Evolutionary conservation across 306 rosid genomes (phyloP), one percentile per base, ranked within the genome.

Genomic region (Quercus parvula): DNA sequence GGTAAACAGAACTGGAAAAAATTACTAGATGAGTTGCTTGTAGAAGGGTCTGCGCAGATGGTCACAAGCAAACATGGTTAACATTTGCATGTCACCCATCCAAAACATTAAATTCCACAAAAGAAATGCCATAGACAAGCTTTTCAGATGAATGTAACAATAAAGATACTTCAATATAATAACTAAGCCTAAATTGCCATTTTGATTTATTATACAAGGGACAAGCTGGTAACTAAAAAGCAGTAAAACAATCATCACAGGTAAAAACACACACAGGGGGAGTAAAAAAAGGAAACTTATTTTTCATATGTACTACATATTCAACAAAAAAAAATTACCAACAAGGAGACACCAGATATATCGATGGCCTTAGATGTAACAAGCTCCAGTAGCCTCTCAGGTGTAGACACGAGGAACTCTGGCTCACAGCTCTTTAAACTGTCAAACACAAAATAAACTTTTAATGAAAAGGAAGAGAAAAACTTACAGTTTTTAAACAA

Each of bases 371-470:
- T 84, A 87, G 75, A 62, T n/a, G 92, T 82, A 77, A 93, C 88
- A 79, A 95, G 97, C 86, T 93, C 93, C 88, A 93, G 72, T 71
- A 95, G 97, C 84, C 99, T 95, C 90, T 88, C 99, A 52, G 99
- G 96, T 72, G 99, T 93, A 79, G 98, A 74, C 79, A 95, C 91
- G 74, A 95, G 92, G 79, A 95, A 87, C 88, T 95, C 99, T 71
- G 99, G 99, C 82, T 95, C 99, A 44, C 98, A 92, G 86, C 87
- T 89, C 84, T 82, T 89, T 79, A 92, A 81, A 68, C 99, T 95
- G 87, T 83, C 75, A 44, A 70, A 80, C 71, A 79, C 44, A 75
- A 84, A 68, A 62, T 38, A 83, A 63, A 74, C n/a, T 66, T 73
- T 49, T 62, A 73, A 79, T 82, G 62, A 82, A 85, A 76, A 82